These are phyloP conservation scores for Castanea sativa DNA, from an alignment of 306 rosid species.

Conservation along the genomic window DNA sequence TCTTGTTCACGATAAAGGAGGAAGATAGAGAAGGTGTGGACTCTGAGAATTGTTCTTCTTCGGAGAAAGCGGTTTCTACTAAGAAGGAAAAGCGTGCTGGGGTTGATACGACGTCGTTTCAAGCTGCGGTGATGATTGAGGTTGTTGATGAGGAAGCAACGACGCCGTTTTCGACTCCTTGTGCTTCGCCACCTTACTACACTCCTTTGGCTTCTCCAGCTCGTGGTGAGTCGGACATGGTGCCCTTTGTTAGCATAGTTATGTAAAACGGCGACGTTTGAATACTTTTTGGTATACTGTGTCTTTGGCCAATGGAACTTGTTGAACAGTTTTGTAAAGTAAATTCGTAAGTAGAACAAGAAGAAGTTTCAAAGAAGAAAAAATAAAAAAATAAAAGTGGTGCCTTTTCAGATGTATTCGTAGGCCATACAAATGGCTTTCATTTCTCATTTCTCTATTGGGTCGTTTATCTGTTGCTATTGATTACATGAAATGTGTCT, in stretches of 20 bases:
- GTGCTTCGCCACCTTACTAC: slow-evolving; percentile 44
- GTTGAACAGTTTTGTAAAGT: not conserved
- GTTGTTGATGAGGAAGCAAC: slow-evolving; percentile 12
- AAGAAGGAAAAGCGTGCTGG: not conserved
- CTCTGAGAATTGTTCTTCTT: slow-evolving; percentile 11
- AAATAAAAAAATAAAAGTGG: too few relatives aligned
- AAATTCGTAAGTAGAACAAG: not conserved
- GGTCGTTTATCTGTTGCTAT: too few relatives aligned
- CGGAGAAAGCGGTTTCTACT: not conserved
- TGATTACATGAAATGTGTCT: too few relatives aligned
- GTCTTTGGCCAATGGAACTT: not conserved
- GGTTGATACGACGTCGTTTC: not conserved
- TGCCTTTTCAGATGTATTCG: too few relatives aligned
- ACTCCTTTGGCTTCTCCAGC: slow-evolving; percentile 46
- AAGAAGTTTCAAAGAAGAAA: too few relatives aligned
- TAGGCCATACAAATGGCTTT: too few relatives aligned
- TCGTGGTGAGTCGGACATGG: slow-evolving; percentile 13
- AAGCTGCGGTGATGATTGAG: not conserved
- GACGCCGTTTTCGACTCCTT: slow-evolving; percentile 47
- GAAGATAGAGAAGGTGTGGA: slow-evolving; percentile 37
- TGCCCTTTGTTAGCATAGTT: not conserved
- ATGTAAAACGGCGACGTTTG: not conserved
- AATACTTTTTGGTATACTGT: not conserved
- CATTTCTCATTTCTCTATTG: too few relatives aligned
- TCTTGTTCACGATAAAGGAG: slow-evolving; percentile 43